These are phyloP conservation scores for Suillus fuscotomentosus DNA, from an alignment of 768 basidiomycete species.

Conservation along the genomic window DNA sequence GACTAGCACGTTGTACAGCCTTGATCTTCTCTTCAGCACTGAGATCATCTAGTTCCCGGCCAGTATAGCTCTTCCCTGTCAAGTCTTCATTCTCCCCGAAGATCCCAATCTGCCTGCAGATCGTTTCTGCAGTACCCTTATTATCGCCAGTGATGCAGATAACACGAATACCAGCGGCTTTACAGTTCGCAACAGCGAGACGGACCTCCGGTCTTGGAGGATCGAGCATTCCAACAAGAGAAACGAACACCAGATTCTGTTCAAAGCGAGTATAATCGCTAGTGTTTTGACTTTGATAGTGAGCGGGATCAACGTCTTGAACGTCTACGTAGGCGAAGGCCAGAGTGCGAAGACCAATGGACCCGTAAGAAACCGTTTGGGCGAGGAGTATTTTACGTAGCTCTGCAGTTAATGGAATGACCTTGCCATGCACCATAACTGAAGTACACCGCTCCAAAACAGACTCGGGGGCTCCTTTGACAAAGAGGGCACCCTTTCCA, in stretches of 20 bases:
- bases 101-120: conserved; percentile 94
- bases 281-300: conserved; percentile 79
- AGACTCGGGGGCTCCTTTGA: conserved; percentile 96
- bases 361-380: conserved; percentile 71
- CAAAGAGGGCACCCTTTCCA: conserved; percentile 75
- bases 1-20: conserved; percentile 83
- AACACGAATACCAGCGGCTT: conserved; percentile 90
- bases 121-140: conserved; percentile 96
- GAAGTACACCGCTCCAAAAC: conserved; percentile 87
- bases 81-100: conserved; percentile 85
- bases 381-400: conserved; percentile 62
- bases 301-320: conserved; percentile 69
- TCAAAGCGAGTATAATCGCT: conserved; percentile 90
- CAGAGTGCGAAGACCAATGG: conserved; percentile 83
- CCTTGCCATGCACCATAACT: conserved; percentile 61
- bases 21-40: conserved; percentile 76
- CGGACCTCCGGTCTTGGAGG: conserved; percentile 94
- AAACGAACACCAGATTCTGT: conserved; percentile 89
- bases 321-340: conserved; percentile 87
- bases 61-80: conserved; percentile 95
- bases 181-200: conserved; percentile 84
- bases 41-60: conserved; percentile 84
- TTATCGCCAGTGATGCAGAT: conserved; percentile 99
- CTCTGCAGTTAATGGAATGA: conserved; percentile 61
- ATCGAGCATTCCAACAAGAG: conserved; percentile 96